phyloP scores from a whole-genome alignment of 805 yeast genomes.

The Hyphopichia homilentoma region DNA sequence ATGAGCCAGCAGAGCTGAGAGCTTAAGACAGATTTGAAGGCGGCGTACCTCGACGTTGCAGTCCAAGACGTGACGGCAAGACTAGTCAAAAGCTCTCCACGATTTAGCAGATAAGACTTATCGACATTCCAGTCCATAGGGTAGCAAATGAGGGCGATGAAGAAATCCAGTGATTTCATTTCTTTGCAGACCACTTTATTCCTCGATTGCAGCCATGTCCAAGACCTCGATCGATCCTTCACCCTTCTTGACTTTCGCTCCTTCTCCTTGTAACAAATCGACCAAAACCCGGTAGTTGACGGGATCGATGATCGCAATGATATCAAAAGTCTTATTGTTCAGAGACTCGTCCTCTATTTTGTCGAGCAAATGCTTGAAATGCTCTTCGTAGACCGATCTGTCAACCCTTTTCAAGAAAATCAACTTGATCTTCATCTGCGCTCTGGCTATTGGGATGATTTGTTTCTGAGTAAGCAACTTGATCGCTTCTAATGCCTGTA shows the following conservation, averaged over 20 bases:
- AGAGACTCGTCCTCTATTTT: constrained; percentile 42
- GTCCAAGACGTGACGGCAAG: too few species aligned
- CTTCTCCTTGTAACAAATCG: constrained; percentile 50
- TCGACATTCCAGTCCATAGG: too few species aligned
- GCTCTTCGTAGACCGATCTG: constrained; percentile 30
- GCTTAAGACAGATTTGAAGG: too few species aligned
- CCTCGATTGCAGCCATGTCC: constrained; percentile 83
- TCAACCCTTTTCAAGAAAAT: constrained; percentile 52
- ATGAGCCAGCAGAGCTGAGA: too few species aligned
- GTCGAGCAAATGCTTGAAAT: constrained; percentile 32
- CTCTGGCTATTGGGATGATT: constrained; percentile 88
- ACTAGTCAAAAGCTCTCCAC: too few species aligned
- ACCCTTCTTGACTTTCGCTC: constrained; percentile 41
- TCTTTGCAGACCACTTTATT: too few species aligned
- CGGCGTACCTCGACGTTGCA: too few species aligned
- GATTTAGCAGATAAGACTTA: too few species aligned
- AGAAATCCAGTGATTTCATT: too few species aligned
- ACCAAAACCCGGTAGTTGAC: constrained; percentile 71
- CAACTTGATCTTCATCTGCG: constrained; percentile 85
- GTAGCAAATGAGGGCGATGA: too few species aligned
- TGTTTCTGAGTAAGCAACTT: constrained; percentile 72
- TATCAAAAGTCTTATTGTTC: constrained; percentile 43
- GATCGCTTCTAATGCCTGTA: constrained; percentile 90
- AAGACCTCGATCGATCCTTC: constrained; percentile 75
- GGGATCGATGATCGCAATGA: constrained; percentile 76